These are phyloP conservation scores for Euphorbia lathyris DNA, from an alignment of 345 rosid species.

Conservation along the genomic window DNA sequence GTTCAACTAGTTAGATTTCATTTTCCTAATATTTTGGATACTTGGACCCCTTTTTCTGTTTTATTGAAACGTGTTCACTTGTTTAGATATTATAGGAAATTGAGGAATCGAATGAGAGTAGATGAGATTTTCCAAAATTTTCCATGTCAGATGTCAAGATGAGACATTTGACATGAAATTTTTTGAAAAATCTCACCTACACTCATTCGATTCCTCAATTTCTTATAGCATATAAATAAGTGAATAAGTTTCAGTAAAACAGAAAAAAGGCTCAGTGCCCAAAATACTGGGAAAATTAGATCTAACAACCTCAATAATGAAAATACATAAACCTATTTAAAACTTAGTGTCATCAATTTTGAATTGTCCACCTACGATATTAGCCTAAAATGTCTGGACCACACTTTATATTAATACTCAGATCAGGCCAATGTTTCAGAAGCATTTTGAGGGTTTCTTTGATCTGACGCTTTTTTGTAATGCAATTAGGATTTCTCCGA, in stretches of 20 bases:
- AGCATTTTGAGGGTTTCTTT: too few relatives aligned
- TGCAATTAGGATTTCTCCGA: slow-evolving; percentile 8
- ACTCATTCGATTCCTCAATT: too few relatives aligned
- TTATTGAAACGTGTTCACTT: slow-evolving; percentile 19
- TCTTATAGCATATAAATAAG: too few relatives aligned
- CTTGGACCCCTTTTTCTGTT: slow-evolving; percentile 9
- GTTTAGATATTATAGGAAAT: too few relatives aligned
- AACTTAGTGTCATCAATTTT: slow-evolving; percentile 27
- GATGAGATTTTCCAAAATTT: too few relatives aligned
- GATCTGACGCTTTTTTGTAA: slow-evolving; percentile 16
- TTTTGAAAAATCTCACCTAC: too few relatives aligned
- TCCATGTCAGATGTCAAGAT: too few relatives aligned
- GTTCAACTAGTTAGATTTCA: slow-evolving; percentile 8
- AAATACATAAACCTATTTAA: slow-evolving; percentile 19
- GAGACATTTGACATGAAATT: too few relatives aligned
- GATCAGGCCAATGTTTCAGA: slow-evolving; percentile 38
- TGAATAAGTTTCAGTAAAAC: too few relatives aligned
- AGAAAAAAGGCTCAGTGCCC: slow-evolving; percentile 16
- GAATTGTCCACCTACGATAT: slow-evolving; percentile 20
- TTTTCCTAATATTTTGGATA: slow-evolving; percentile 17
- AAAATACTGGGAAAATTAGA: slow-evolving; percentile 4
- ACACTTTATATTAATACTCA: slow-evolving; percentile 53
- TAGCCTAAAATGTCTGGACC: slow-evolving; percentile 33
- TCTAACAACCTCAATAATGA: slow-evolving; percentile 10
- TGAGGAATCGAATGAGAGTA: too few relatives aligned